Base-by-base conservation (phyloP, 345 rosid genomes). In the Salix exigua region DNA sequence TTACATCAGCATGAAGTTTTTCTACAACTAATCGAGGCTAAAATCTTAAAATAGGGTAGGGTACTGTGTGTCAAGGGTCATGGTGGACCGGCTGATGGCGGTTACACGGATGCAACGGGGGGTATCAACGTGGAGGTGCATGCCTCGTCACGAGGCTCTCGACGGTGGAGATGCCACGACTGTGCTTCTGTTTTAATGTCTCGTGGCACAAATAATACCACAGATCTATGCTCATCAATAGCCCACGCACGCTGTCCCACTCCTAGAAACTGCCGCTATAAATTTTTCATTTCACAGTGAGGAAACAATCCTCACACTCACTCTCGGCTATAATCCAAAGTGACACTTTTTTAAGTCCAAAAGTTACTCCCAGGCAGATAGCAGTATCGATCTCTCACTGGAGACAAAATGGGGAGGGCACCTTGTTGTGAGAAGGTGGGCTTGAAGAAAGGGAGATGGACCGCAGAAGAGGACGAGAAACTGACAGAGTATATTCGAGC, bases 401-500 rank as follows among this genome's bases (percentile, higher is more conserved):
- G 8, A 38, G 12, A 40, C 7, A 26, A 8, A 21, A 90, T 90
- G 94, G 94, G 94, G 35, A 86, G 94, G 72, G 89, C 94, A 1
- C 92, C 92, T 40, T 90, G 94, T 38, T 90, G 94, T 66, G 87
- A 90, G 67, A 90, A 87, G 44, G 86, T 90, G 21, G 94, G 94
- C 55, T 61, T 90, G 84, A 87, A 83, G 83, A 85, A 72, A 37
- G 94, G 94, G 72, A 80, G 91, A 72, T 90, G 92, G 94, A 86
- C 90, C 25, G 81, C 80, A 3, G 92, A 88, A 58, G 94, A 90
- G 71, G 94, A 90, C 37, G 86, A 81, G 69, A 74, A 77, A 26
- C 58, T 90, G 78, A 77, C 61, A 2, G 84, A 71, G 66, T 89
- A 87, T 50, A 89, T 90, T 75, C 84, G 78, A 77, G 82, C 83